Evolutionary conservation across 176 grass and related monocot species (phyloP).

Genomic region (Oryza glumipatula): DNA sequence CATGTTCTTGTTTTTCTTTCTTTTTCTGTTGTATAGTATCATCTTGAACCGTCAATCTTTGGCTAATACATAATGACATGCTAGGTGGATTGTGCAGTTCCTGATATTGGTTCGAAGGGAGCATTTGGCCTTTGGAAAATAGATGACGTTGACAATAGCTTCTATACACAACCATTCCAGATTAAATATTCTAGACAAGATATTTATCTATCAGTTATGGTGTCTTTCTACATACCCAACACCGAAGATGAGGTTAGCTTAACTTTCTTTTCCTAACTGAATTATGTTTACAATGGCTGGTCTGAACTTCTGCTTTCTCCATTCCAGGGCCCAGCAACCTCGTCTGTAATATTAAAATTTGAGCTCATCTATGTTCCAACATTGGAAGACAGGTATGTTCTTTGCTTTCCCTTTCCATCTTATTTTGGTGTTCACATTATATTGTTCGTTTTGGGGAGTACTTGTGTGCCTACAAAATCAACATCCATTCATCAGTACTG

Average conservation of each 20-base stretch:
- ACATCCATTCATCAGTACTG: conserved; percentile 26
- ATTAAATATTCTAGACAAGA: conserved; percentile 96
- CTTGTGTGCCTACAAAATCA: neutral
- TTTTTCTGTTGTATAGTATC: neutral
- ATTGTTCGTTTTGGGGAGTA: neutral
- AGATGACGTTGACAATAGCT: conserved; percentile 83
- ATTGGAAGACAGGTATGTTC: conserved; percentile 45
- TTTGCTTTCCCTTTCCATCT: conserved; percentile 16
- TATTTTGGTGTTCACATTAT: neutral
- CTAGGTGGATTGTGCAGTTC: conserved; percentile 92
- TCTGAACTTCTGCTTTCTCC: conserved; percentile 26
- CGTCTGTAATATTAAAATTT: conserved; percentile 86
- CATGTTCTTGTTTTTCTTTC: conserved; percentile 5
- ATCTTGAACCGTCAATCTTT: conserved; percentile 44
- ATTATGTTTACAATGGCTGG: conserved; percentile 22
- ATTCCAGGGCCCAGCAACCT: conserved; percentile 69
- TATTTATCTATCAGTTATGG: conserved; percentile 86
- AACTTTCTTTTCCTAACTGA: conserved; percentile 17
- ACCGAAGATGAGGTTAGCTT: conserved; percentile 68
- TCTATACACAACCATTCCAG: conserved; percentile 83
- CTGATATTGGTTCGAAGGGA: conserved; percentile 61
- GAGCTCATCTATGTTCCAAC: conserved; percentile 76
- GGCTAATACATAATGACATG: conserved; percentile 81
- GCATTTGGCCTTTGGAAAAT: conserved; percentile 82
- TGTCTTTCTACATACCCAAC: conserved; percentile 85